These are phyloP conservation scores for Mycena leptocephala DNA, from an alignment of 768 basidiomycete species.

Conservation along the genomic window DNA sequence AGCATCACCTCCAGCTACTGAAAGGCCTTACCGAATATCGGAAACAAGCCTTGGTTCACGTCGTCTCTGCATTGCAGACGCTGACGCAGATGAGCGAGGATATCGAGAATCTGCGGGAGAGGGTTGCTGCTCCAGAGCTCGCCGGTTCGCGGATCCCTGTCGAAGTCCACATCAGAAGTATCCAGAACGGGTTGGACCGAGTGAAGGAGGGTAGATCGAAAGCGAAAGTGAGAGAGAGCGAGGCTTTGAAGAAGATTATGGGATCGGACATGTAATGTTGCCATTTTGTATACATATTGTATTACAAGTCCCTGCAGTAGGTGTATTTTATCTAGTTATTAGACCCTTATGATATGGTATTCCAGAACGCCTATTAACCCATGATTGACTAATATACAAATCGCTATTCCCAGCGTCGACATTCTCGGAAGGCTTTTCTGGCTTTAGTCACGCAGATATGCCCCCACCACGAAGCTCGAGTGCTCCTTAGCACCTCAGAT, in stretches of 20 bases:
- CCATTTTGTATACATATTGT: neutral
- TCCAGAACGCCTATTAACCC: too few relatives aligned
- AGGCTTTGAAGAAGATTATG: conserved; percentile 29
- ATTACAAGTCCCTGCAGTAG: neutral
- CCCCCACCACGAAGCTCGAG: neutral
- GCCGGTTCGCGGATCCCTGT: conserved; percentile 73
- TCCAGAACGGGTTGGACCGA: conserved; percentile 74
- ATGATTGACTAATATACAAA: too few relatives aligned
- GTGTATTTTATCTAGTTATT: neutral
- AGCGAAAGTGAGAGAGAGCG: conserved; percentile 61
- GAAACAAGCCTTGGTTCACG: conserved; percentile 74
- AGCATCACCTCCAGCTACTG: conserved; percentile 69
- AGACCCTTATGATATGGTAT: too few relatives aligned
- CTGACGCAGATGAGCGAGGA: conserved; percentile 78
- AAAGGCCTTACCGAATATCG: conserved; percentile 71
- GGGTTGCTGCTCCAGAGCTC: conserved; percentile 79
- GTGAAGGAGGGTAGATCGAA: conserved; percentile 71
- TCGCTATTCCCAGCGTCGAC: too few relatives aligned
- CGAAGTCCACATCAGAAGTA: conserved; percentile 85
- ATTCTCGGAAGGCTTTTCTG: too few relatives aligned
- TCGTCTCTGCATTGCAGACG: conserved; percentile 75
- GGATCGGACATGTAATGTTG: conserved; percentile 2
- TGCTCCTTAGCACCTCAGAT: neutral
- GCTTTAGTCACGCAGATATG: too few relatives aligned
- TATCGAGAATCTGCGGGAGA: conserved; percentile 83